Conservation (phyloP, 257 asterid species). For the Sherardia arvensis region DNA sequence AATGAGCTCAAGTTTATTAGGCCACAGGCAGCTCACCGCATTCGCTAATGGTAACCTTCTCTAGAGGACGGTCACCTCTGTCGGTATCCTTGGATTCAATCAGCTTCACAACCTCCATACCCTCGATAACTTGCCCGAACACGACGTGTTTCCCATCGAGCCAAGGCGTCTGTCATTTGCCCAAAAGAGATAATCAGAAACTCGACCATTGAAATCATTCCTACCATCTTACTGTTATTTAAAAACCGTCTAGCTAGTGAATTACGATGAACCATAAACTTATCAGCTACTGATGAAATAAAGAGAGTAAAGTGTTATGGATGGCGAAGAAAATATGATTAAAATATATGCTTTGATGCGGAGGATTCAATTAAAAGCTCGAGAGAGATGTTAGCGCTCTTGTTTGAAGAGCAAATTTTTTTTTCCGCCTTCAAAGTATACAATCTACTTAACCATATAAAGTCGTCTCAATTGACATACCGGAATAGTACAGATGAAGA, state of each 20-base stretch:
- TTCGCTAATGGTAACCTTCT: conserved; percentile 80
- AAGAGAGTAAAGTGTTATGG: neutral
- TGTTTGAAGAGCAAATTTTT: too few relatives aligned
- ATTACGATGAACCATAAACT: too few relatives aligned
- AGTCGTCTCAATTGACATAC: conserved; percentile 24
- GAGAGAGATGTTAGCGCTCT: neutral
- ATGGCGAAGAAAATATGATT: neutral
- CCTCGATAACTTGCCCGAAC: conserved; percentile 95
- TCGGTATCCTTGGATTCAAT: conserved; percentile 80
- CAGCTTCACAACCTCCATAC: conserved; percentile 67
- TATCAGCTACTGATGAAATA: too few relatives aligned
- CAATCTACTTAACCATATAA: neutral
- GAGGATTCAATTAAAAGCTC: neutral
- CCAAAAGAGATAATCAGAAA: conserved; percentile 6
- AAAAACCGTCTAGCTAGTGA: neutral
- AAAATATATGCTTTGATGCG: neutral
- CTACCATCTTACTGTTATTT: neutral
- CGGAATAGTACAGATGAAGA: conserved; percentile 89
- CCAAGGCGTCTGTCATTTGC: conserved; percentile 75
- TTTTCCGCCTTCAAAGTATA: neutral
- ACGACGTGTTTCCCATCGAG: conserved; percentile 83
- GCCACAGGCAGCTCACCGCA: conserved; percentile 83
- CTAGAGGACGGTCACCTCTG: conserved; percentile 83
- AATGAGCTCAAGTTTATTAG: conserved; percentile 13
- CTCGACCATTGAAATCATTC: neutral